These are phyloP conservation scores for Toxoplasma gondii DNA, from an alignment of 169 alveolate species.

Conservation along the genomic window DNA sequence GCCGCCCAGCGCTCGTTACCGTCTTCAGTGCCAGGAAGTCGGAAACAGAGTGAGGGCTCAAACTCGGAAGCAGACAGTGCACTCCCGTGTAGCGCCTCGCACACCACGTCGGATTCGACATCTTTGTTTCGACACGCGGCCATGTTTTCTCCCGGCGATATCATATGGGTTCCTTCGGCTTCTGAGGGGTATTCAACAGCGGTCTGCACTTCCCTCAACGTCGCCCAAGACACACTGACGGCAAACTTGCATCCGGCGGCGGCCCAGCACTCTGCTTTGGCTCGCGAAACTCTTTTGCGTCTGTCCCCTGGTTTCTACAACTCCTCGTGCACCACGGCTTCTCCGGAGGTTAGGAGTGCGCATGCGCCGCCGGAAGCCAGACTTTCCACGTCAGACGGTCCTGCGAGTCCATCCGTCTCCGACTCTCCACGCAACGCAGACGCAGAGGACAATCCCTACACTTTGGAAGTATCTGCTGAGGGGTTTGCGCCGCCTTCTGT, in stretches of 20 bases:
- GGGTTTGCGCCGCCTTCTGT: not conserved
- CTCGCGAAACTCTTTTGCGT: too few species aligned
- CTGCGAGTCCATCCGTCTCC: not conserved
- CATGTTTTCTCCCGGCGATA: slow-evolving; percentile 5
- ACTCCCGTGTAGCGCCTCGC: too few species aligned
- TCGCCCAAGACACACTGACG: slow-evolving; percentile 18
- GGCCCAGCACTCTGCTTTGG: not conserved
- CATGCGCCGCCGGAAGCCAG: not conserved
- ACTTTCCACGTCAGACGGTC: not conserved
- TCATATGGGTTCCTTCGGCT: slow-evolving; percentile 15
- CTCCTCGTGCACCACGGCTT: not conserved
- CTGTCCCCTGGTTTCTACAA: too few species aligned
- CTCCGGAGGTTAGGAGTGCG: not conserved
- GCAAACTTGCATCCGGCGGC: not conserved
- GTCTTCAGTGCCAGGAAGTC: not conserved
- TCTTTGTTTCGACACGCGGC: not conserved
- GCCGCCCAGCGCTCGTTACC: too few species aligned
- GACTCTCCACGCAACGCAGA: not conserved
- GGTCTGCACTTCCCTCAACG: not conserved
- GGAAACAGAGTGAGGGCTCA: not conserved
- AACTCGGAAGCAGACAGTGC: not conserved
- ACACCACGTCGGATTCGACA: too few species aligned
- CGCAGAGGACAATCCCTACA: not conserved
- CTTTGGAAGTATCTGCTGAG: not conserved
- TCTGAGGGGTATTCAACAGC: slow-evolving; percentile 17